Percentiles rank a stretch among this genome's conserved stretches.
phyloP scores from a whole-genome alignment of 2,329 filamentous ascomycete genomes.

The Rhinocladiella similis region DNA sequence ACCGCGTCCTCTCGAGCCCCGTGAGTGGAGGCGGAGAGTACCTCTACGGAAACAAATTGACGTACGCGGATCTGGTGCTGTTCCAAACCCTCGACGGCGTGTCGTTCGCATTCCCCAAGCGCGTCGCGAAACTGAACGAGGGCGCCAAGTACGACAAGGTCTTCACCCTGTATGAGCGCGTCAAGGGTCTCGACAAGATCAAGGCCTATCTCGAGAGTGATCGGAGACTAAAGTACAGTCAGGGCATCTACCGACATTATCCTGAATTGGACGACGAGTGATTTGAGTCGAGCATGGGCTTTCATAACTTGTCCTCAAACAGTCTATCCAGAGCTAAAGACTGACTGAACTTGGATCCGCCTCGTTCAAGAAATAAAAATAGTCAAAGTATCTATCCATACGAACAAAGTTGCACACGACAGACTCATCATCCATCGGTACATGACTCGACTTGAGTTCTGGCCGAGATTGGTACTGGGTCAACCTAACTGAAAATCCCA shows the following conservation, averaged over 20 bases:
- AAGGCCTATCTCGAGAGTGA: constrained; percentile 69
- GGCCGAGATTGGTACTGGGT: no score
- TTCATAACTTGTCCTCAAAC: no score
- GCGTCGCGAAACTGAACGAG: constrained; percentile 56
- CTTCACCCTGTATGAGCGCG: constrained; percentile 63
- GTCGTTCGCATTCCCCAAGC: constrained; percentile 68
- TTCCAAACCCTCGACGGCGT: constrained; percentile 68
- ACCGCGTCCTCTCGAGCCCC: constrained; percentile 63
- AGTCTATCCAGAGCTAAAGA: no score
- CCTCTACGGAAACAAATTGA: constrained; percentile 65
- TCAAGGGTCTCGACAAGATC: constrained; percentile 64
- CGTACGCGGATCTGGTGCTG: constrained; percentile 71
- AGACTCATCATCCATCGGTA: no score
- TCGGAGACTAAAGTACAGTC: constrained; percentile 59
- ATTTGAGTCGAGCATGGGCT: constrained; percentile 32
- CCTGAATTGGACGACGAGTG: constrained; percentile 62
- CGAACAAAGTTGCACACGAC: no score
- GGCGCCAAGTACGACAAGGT: constrained; percentile 60
- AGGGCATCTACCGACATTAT: constrained; percentile 72
- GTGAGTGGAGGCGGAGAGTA: constrained; percentile 61
- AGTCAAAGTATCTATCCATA: no score
- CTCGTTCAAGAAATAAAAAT: no score
- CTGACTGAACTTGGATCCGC: no score
- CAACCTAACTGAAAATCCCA: background rate
- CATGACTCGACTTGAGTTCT: no score